Conservation (phyloP, 108 stramenopile genomes). For the Cyclotella atomus region DNA sequence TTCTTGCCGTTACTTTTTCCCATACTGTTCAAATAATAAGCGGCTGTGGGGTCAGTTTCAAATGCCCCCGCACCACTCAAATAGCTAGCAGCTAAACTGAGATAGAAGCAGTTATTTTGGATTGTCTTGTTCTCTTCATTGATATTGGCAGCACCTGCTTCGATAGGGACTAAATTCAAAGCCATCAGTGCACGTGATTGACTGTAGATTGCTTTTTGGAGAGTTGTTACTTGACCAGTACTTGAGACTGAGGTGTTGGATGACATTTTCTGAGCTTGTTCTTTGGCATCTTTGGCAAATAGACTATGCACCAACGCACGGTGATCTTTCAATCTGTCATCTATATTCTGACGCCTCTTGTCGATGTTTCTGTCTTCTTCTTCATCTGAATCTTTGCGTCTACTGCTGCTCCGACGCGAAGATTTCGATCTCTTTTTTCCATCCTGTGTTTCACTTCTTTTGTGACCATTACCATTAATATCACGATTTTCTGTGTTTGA, state of each 20-base stretch:
- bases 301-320: constrained; percentile 29
- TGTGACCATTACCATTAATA: background rate
- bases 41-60: constrained; percentile 23
- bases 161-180: constrained; percentile 44
- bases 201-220: constrained; percentile 27
- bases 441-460: background rate
- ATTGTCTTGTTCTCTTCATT: constrained; percentile 47
- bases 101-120: constrained; percentile 52
- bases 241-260: constrained; percentile 26
- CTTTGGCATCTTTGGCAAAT: constrained; percentile 36
- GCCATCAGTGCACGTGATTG: constrained; percentile 29
- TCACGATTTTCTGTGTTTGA: too few species aligned
- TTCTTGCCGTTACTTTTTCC: background rate
- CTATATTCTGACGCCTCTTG: constrained; percentile 20
- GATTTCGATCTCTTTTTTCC: background rate
- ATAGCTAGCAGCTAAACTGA: constrained; percentile 50
- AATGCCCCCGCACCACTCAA: constrained; percentile 45
- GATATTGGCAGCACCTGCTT: constrained; percentile 47
- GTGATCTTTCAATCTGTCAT: constrained; percentile 42
- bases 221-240: constrained; percentile 30
- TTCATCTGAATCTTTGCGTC: background rate
- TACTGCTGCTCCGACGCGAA: constrained; percentile 1
- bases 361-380: constrained; percentile 17
- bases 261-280: constrained; percentile 6
- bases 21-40: background rate